These are phyloP conservation scores for Cinchona pubescens DNA, from an alignment of 257 asterid genomes.

Conservation along the genomic window DNA sequence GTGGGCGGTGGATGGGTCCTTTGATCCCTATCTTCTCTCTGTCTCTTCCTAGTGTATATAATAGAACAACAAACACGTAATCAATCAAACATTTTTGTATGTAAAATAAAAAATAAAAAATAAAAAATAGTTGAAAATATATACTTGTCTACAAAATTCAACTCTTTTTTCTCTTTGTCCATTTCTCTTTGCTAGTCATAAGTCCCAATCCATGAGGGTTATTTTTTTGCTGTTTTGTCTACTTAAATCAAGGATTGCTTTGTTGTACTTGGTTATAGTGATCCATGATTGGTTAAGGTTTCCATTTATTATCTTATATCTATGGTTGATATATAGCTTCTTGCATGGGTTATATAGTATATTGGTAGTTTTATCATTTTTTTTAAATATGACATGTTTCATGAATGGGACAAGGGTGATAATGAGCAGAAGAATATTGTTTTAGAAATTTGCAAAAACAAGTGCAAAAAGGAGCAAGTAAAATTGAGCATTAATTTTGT, in stretches of 20 bases:
- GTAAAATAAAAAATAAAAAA: neutral
- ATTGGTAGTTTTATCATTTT: neutral
- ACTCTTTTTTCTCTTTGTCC: slow-evolving; percentile 24
- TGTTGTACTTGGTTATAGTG: slow-evolving; percentile 13
- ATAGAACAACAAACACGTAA: slow-evolving; percentile 10
- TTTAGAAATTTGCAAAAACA: neutral
- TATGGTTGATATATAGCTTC: neutral
- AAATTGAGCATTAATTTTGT: neutral
- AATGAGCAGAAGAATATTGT: neutral
- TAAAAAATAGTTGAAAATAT: neutral
- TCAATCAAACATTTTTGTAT: slow-evolving; percentile 7
- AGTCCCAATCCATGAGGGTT: slow-evolving; percentile 10
- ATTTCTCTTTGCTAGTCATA: slow-evolving; percentile 11
- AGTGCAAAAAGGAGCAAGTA: neutral
- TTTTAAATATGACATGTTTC: neutral
- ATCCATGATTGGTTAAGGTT: slow-evolving; percentile 31
- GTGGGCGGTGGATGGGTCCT: slow-evolving; percentile 37
- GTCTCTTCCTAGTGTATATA: neutral
- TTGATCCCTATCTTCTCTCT: neutral
- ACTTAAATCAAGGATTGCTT: slow-evolving; percentile 19
- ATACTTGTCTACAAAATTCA: slow-evolving; percentile 15
- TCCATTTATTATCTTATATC: slow-evolving; percentile 9
- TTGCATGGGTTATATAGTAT: neutral
- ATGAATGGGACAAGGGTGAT: neutral
- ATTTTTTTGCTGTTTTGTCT: slow-evolving; percentile 12